Evolutionary conservation across 2,329 filamentous ascomycete genomes (phyloP).

Genomic region (Colletotrichum chrysophilum): DNA sequence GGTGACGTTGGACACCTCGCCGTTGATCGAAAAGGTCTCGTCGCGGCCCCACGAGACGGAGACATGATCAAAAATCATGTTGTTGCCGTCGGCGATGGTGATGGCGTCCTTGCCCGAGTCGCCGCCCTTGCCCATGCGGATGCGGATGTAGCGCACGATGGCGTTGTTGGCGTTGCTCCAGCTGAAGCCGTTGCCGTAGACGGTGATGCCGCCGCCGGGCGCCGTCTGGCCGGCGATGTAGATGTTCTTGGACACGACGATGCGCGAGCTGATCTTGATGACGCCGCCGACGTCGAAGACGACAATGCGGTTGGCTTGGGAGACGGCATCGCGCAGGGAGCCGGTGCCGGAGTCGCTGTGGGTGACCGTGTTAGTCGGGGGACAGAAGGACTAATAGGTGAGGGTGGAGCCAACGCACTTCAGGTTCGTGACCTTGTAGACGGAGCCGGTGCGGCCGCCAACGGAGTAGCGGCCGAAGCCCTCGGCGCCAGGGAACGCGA

Average conservation of each 20-base stretch:
- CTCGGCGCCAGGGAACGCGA: conserved; percentile 56
- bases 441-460: conserved; percentile 49
- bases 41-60: conserved; percentile 60
- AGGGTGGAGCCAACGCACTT: conserved; percentile 26
- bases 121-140: conserved; percentile 57
- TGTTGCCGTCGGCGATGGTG: conserved; percentile 55
- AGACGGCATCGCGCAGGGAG: conserved; percentile 56
- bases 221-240: conserved; percentile 57
- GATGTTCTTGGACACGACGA: conserved; percentile 51
- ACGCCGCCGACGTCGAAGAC: conserved; percentile 56
- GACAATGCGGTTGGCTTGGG: conserved; percentile 50
- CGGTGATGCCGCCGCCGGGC: conserved; percentile 52
- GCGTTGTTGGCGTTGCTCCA: conserved; percentile 57
- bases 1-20: conserved; percentile 51
- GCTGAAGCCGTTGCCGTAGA: conserved; percentile 59
- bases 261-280: conserved; percentile 50
- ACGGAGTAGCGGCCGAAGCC: conserved; percentile 52
- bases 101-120: conserved; percentile 59
- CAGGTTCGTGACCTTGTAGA: conserved; percentile 54
- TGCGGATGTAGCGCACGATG: conserved; percentile 60
- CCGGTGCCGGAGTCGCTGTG: conserved; percentile 48
- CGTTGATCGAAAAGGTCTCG: conserved; percentile 59
- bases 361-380: background rate
- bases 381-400: background rate
- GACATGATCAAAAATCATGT: conserved; percentile 63